Evolutionary conservation across 208 protist genomes (phyloP).

Genomic region (Trypanosoma grayi): DNA sequence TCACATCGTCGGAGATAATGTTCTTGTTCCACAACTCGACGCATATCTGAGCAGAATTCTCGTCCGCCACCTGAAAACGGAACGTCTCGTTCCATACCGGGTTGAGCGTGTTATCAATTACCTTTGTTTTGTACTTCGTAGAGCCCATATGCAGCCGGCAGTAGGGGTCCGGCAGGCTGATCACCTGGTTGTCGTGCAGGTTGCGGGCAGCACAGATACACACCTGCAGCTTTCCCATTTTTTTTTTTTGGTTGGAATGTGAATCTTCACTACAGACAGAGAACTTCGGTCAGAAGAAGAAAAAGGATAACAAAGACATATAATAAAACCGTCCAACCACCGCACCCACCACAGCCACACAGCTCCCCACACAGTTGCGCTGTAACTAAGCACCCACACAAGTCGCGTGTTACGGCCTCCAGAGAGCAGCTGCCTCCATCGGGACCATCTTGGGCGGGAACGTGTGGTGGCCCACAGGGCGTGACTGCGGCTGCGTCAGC

Average conservation of each 20-base stretch:
- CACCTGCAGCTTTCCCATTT: constrained; percentile 78
- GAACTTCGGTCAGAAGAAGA: no score
- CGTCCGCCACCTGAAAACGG: constrained; percentile 63
- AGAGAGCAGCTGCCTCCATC: background rate
- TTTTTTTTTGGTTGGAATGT: background rate
- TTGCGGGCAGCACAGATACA: constrained; percentile 63
- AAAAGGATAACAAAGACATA: background rate
- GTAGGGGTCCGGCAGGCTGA: constrained; percentile 65
- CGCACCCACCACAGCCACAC: no score
- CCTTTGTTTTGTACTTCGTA: constrained; percentile 67
- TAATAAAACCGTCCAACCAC: no score
- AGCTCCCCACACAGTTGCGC: no score
- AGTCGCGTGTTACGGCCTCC: background rate
- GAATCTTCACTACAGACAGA: no score
- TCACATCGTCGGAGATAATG: constrained; percentile 48
- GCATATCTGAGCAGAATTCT: constrained; percentile 40
- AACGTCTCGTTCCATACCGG: constrained; percentile 76
- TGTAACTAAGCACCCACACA: no score
- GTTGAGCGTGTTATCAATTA: constrained; percentile 42
- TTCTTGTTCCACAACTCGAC: constrained; percentile 71
- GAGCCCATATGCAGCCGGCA: constrained; percentile 42
- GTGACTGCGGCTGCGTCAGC: background rate
- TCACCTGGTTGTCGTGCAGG: constrained; percentile 35
- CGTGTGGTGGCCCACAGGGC: background rate
- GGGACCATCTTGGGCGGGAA: background rate